Base-by-base conservation (phyloP, 2,329 filamentous ascomycete genomes). In the Aspergillus texensis region DNA sequence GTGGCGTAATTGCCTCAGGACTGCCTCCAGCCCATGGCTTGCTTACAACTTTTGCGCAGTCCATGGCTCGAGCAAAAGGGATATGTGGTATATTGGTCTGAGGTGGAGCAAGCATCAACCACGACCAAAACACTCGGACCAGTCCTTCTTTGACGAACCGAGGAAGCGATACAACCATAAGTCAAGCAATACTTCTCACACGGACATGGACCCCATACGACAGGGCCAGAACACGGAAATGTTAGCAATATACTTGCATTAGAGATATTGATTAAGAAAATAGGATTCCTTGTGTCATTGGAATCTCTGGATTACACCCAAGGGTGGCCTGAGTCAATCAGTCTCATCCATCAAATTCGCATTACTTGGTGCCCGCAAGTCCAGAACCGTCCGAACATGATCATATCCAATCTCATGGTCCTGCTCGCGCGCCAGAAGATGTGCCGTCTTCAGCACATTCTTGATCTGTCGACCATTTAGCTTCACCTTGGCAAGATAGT, bases 381-480 rank as follows among this genome's bases (percentile, higher is more conserved):
- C 62, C 50, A 73, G 54, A 19, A 72, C 67, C 6, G 58, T 65
- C 56, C 70, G 53, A 11, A 74, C 53, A 55, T 72, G 68, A 43
- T 67, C 62, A 52, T 64, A 73, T 12, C 30, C 43, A n/a, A 74
- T 45, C 2, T 66, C 43, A n/a, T 26, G 48, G 12, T 65, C 57
- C 60, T 70, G 63, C 21, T 67, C 68, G 60, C 63, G 64, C 6
- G 80, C 80, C 43, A 82, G 70, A 30, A 81, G 69, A 59, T 79
- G 73, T 4, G 80, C 76, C 4, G 79, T 79, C 70, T 80, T 80
- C 41, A 82, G 68, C 58, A 78, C 71, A 62, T 82, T 82, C 68
- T 82, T 82, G 65, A 83, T 83, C 69, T 82, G 72, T 50, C 76
- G 66, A 2, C 77, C 77, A 57, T 76, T 76, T 14, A 75, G 62